phyloP scores from a whole-genome alignment of 2,329 filamentous ascomycete species.

The Claviceps spartinae region DNA sequence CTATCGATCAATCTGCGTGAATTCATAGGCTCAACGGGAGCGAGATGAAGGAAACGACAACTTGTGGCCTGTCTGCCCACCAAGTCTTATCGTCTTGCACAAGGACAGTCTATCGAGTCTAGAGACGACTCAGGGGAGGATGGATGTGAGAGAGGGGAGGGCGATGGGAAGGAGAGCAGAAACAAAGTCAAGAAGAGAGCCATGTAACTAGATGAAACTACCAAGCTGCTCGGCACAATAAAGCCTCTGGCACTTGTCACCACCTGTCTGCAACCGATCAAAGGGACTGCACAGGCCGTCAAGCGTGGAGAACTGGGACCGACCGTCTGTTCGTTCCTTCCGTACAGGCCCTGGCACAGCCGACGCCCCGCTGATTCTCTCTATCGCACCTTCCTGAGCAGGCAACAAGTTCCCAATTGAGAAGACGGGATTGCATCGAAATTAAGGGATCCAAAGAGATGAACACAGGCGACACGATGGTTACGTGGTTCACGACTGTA shows the following conservation, averaged over 20 bases:
- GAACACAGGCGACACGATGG: no score
- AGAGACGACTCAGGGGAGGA: background rate
- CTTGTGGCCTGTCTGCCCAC: background rate
- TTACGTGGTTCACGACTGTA: no score
- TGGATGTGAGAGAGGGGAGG: background rate
- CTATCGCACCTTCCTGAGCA: no score
- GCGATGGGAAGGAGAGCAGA: background rate
- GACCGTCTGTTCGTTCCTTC: no score
- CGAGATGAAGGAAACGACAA: background rate
- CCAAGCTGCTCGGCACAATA: no score
- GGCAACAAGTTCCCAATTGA: no score
- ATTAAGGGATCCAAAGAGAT: no score
- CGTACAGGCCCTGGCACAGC: no score
- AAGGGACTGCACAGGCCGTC: background rate
- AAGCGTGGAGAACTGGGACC: background rate
- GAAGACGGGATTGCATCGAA: no score
- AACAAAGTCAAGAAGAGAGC: background rate
- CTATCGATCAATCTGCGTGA: background rate
- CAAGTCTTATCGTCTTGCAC: background rate
- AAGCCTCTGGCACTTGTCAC: background rate
- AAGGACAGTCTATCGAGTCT: background rate
- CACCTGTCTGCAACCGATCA: background rate
- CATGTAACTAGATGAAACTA: no score
- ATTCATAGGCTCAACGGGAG: background rate
- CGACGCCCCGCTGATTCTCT: no score